phyloP scores from a whole-genome alignment of 2,329 filamentous ascomycete genomes.

The Sarocladiaceae sp. region DNA sequence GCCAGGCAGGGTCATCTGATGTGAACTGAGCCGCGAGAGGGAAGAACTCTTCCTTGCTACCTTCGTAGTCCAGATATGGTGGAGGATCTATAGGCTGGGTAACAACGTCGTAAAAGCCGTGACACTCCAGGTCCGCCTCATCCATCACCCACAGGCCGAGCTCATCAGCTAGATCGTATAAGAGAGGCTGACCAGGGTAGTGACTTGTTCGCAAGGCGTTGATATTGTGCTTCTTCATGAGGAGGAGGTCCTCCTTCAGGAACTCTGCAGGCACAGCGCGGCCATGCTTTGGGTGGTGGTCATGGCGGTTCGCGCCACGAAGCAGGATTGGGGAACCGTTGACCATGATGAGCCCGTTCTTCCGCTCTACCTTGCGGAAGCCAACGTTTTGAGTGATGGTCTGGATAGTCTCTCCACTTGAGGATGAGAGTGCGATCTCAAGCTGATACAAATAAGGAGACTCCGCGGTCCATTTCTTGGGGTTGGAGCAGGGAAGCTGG shows the following conservation, averaged over 20 bases:
- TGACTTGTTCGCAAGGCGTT: conserved; percentile 65
- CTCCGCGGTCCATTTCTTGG: conserved; percentile 64
- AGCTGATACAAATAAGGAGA: conserved; percentile 51
- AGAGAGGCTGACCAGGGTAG: conserved; percentile 54
- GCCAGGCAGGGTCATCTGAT: conserved; percentile 55
- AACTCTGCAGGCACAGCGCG: conserved; percentile 56
- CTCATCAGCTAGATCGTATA: conserved; percentile 58
- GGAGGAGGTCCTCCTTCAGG: conserved; percentile 54
- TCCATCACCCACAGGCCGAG: conserved; percentile 56
- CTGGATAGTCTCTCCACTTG: conserved; percentile 25
- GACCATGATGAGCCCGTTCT: conserved; percentile 52
- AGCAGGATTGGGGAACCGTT: conserved; percentile 57
- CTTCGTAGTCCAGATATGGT: conserved; percentile 1
- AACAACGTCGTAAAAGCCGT: conserved; percentile 42
- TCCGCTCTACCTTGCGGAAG: conserved; percentile 58
- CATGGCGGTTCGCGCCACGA: conserved; percentile 62
- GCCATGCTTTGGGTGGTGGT: conserved; percentile 60
- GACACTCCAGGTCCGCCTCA: conserved; percentile 46
- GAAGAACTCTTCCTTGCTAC: conserved; percentile 7
- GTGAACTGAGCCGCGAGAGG: conserved; percentile 37
- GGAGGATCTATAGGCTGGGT: conserved; percentile 30
- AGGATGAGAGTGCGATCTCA: not conserved
- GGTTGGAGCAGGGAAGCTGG: conserved; percentile 23
- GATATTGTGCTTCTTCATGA: conserved; percentile 67
- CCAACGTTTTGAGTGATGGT: conserved; percentile 50